Base-by-base conservation (phyloP, 2,329 filamentous ascomycete genomes). In the Diaporthe ampelina region DNA sequence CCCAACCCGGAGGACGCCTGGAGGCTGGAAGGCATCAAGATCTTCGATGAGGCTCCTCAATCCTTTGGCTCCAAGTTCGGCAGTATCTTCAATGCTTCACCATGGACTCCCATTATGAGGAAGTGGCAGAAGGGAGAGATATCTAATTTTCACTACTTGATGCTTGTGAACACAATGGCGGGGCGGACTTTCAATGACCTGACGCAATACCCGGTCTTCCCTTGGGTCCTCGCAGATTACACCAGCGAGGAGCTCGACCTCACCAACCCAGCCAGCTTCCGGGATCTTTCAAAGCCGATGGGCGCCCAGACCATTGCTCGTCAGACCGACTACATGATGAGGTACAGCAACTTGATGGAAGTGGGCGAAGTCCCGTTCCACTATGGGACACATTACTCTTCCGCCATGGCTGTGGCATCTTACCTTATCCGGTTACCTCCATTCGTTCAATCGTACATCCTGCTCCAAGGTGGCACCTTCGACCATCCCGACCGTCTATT, bases 381-480 rank as follows among this genome's bases (percentile, higher is more conserved):
- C 81, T 99, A 98, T 78, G 97, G 97, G 24, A 99, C 97, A 0
- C 97, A 99, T 82, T 99, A 99, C 82, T 98, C 97, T 1, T 98
- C 97, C 2, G 97, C 97, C 10, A 99, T 98, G 97, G 98, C 98
- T 74, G 97, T 99, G 9, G 95, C 95, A 17, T 98, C 95, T 0
- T 99, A 98, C 80, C 89, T 99, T 54, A 98, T 99, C 79, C 93
- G 97, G 24, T 88, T 99, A 21, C 96, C 98, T 68, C 97, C 97
- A 0, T 99, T 98, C 81, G 96, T 98, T 32, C 95, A 98, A 78
- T 98, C 97, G 0, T 98, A 97, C 80, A 91, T 98, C 26, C 87
- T 98, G 11, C 89, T 99, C 1, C 97, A 99, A 82, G 97, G 97
- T n/a, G 96, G 96, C 7, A 94, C 91, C 52, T 99, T 98, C 80